Base-by-base conservation (phyloP, 306 rosid species). In the Lablab purpureus region DNA sequence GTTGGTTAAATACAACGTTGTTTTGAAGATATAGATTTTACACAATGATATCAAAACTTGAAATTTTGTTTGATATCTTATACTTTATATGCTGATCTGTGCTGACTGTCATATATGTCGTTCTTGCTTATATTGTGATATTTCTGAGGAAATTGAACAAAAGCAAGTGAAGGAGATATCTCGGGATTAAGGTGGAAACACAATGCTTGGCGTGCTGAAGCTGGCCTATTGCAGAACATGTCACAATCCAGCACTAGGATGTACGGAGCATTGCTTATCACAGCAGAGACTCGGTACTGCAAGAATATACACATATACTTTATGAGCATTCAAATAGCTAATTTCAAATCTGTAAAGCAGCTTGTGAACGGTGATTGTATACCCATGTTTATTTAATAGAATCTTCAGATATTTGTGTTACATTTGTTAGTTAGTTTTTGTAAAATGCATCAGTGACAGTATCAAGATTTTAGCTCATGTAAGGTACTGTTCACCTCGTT, bases 141-240 rank as follows among this genome's bases (percentile, higher is more conserved):
- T 68, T 78, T 84, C 70, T 88, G 92, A 79, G 92, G 94, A 75
- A 90, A 90, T 34, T 90, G 92, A 54, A 90, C 94, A 28, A 88
- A 83, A 59, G 94, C 87, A 17, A 90, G 83, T 0, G 89, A 78
- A 25, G 84, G 47, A 27, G 92, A 88, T 47, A 84, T 79, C 66
- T 81, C 49, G 6, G 89, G 62, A 74, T 88, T 88, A 49, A 92
- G 93, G 41, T 81, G 91, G 83, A 92, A 87, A 41, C 94, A 92
- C 87, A 90, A 67, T 32, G 94, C 97, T 81, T 81, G 90, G n/a
- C 86, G 55, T 6, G 87, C 89, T 21, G 91, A 90, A 54, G 83
- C 74, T 43, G 97, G 84, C 17, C 86, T 89, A 13, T 80, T 86
- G 80, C 88, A 90, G 50, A 84, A 72, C 97, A 88, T 90, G 86